Evolutionary conservation across 148 eudicot species (phyloP).

Genomic region (Polygonum maritimum): DNA sequence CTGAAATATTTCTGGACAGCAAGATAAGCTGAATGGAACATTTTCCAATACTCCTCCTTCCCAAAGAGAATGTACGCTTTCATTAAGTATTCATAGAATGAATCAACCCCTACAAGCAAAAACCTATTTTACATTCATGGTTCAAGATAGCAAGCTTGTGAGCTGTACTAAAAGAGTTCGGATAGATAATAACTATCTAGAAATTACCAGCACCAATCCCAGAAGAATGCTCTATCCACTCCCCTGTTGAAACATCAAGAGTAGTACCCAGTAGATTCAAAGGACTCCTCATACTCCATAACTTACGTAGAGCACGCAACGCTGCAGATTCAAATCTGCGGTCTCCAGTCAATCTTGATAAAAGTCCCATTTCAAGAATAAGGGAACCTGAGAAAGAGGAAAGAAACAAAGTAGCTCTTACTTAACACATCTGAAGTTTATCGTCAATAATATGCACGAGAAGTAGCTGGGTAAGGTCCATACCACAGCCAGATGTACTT

Average conservation of each 20-base stretch:
- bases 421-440: background rate
- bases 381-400: conserved; percentile 47
- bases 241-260: conserved; percentile 78
- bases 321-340: conserved; percentile 77
- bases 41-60: conserved; percentile 88
- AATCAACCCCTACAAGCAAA: conserved; percentile 68
- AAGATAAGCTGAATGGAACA: conserved; percentile 95
- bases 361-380: conserved; percentile 96
- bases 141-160: background rate
- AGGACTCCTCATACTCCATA: conserved; percentile 97
- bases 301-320: conserved; percentile 74
- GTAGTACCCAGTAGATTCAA: conserved; percentile 90
- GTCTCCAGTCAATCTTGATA: conserved; percentile 87
- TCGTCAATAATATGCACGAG: background rate
- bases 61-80: conserved; percentile 94
- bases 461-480: conserved; percentile 13
- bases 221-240: conserved; percentile 86
- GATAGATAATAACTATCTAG: background rate
- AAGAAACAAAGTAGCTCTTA: background rate
- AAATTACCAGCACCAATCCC: conserved; percentile 92
- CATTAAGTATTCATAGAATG: conserved; percentile 82
- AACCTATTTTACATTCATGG: background rate
- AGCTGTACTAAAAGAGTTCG: background rate
- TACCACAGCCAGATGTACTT: conserved; percentile 97
- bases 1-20: conserved; percentile 88